Percentiles rank a stretch among this genome's conserved stretches.
phyloP scores from a whole-genome alignment of 1,284 basidiomycete species.

The Apiotrichum porosum region DNA sequence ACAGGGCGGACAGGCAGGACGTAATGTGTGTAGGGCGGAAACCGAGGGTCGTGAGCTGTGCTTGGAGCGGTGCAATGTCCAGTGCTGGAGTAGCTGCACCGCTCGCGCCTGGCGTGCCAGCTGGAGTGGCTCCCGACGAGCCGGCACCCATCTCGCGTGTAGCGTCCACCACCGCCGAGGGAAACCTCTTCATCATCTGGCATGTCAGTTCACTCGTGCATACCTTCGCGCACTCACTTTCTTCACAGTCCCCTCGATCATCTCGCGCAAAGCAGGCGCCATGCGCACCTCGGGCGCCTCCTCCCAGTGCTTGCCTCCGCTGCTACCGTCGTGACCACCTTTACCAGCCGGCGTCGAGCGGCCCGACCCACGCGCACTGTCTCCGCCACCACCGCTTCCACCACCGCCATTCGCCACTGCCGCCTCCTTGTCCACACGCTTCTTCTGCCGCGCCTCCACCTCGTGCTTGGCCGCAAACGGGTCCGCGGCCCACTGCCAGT shows the following conservation, averaged over 20 bases:
- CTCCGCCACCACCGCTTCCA: conserved; percentile 27
- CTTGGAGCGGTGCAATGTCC: conserved; percentile 29
- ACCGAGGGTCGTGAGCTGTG: conserved; percentile 45
- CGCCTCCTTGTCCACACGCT: conserved; percentile 43
- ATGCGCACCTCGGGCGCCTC: conserved; percentile 79
- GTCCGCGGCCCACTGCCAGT: conserved; percentile 81
- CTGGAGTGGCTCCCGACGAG: conserved; percentile 1
- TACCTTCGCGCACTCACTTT: conserved; percentile 53
- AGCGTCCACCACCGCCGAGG: conserved; percentile 46
- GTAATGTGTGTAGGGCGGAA: conserved; percentile 50
- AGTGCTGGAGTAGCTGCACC: conserved; percentile 14
- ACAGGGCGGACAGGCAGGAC: conserved; percentile 39
- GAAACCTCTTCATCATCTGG: conserved; percentile 50
- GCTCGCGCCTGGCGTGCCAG: background rate
- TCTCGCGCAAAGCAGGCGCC: conserved; percentile 67
- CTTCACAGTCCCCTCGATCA: conserved; percentile 77
- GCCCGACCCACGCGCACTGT: conserved; percentile 54
- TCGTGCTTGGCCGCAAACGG: conserved; percentile 70
- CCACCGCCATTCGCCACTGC: conserved; percentile 8
- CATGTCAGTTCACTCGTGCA: background rate
- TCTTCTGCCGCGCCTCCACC: conserved; percentile 62
- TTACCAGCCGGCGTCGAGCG: conserved; percentile 7
- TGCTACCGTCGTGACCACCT: conserved; percentile 26
- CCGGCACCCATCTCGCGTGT: conserved; percentile 34
- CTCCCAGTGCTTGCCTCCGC: conserved; percentile 55